These are phyloP conservation scores for Nannochloropsis gaditana DNA, from an alignment of 108 stramenopile species.

Conservation along the genomic window DNA sequence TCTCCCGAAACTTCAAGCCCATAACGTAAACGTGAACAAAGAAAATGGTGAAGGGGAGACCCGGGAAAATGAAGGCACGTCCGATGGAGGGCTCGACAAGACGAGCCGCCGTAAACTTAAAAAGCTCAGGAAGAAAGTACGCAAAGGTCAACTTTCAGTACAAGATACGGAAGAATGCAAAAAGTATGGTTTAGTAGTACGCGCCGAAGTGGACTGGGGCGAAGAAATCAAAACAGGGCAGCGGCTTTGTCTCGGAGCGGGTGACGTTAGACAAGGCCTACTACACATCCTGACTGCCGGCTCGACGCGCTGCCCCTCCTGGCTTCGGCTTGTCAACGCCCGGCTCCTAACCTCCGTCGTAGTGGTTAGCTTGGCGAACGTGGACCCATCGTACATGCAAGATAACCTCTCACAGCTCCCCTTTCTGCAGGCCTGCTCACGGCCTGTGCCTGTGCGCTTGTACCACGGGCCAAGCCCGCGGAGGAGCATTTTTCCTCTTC, in stretches of 20 bases:
- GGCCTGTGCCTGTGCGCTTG: not conserved
- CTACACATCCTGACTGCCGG: not conserved
- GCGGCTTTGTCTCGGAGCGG: not conserved
- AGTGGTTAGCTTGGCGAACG: not conserved
- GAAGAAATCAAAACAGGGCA: not conserved
- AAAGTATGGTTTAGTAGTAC: not conserved
- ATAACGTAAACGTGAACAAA: too few relatives aligned
- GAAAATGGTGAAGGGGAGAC: too few relatives aligned
- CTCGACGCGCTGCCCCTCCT: not conserved
- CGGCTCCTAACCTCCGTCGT: not conserved
- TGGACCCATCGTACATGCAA: not conserved
- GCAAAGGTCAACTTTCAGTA: not conserved
- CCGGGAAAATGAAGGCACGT: too few relatives aligned
- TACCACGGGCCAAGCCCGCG: slow-evolving; percentile 8
- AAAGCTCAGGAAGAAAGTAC: not conserved
- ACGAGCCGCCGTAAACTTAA: not conserved
- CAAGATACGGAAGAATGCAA: not conserved
- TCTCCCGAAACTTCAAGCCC: too few relatives aligned
- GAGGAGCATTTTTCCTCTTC: not conserved
- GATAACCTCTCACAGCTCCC: not conserved
- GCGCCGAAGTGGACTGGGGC: slow-evolving; percentile 16
- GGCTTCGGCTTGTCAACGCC: not conserved
- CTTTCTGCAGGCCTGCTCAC: not conserved
- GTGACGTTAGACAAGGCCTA: not conserved
- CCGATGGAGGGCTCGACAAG: not conserved